Evolutionary conservation across 441 rosid genomes (phyloP), one percentile per base, ranked within the genome.

Genomic region (Arabidopsis hybrid): DNA sequence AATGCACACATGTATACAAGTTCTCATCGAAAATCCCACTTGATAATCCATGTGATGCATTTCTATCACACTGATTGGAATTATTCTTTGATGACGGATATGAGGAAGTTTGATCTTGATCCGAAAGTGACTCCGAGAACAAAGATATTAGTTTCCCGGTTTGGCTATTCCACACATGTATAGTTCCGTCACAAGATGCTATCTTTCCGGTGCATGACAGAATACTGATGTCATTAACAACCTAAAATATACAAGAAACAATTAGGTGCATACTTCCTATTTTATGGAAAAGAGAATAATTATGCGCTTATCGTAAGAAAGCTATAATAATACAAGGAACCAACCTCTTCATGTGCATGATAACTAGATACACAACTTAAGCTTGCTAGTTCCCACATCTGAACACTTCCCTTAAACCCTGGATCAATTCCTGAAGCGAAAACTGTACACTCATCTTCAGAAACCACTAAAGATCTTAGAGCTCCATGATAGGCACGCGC

Each of bases 281-380:
- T 21, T 49, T 65, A 13, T 29, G 29, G 11, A 26, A 12, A 38
- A 6, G 38, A 16, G 17, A 14, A 32, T 34, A 8, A 35, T 21
- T 17, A 64, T 62, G 26, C 59, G 65, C 7, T 36, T 9, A 43
- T 60, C 42, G 12, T 16, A 40, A 18, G 39, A 45, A 29, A 51
- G 42, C 42, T 26, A 69, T 53, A 53, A 39, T 58, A 71, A 58
- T 43, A 57, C 46, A 72, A 78, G 76, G 71, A 79, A 67, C 93
- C 45, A 78, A 94, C 98, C 98, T 94, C 98, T 74, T 94, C 98
- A 79, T 94, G 98, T 60, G 91, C 98, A 86, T 89, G 80, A 85
- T 94, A 94, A 46, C 95, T 90, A 51, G 89, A 91, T 50, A 85
- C 76, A 67, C 95, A 85, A 79, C 84, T 90, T 78, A 91, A 79